Evolutionary conservation across 2,329 filamentous ascomycete species (phyloP).

Genomic region (Lasiodiplodia hormozganensis): DNA sequence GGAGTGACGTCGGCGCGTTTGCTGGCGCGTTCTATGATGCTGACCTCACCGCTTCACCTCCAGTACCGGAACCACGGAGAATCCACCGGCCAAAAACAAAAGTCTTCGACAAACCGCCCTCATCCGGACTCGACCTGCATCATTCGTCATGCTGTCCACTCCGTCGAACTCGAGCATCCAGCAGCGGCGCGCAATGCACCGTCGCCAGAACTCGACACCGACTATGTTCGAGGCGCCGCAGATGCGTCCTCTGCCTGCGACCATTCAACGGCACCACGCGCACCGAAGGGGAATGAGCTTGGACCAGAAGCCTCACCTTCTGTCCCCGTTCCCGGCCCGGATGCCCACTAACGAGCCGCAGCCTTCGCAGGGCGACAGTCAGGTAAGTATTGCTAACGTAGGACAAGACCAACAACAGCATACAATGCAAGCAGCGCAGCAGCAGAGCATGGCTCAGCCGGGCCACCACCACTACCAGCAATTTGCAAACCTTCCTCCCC

Average conservation of each 20-base stretch:
- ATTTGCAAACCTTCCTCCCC: constrained; percentile 34
- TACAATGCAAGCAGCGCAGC: constrained; percentile 87
- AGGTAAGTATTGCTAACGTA: constrained; percentile 65
- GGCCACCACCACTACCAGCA: constrained; percentile 60
- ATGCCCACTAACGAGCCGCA: constrained; percentile 35
- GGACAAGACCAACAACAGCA: constrained; percentile 70
- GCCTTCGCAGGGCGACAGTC: constrained; percentile 57
- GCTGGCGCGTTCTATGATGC: constrained; percentile 14
- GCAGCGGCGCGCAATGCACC: constrained; percentile 76
- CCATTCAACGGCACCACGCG: constrained; percentile 59
- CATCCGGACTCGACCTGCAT: constrained; percentile 74
- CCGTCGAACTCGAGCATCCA: constrained; percentile 74
- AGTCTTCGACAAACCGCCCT: constrained; percentile 34
- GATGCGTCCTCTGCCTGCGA: constrained; percentile 69
- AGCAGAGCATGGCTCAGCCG: constrained; percentile 84
- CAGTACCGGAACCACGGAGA: constrained; percentile 46
- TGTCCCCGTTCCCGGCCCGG: constrained; percentile 49
- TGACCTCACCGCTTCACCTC: constrained; percentile 34
- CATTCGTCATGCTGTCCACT: constrained; percentile 76
- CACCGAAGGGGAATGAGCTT: constrained; percentile 87
- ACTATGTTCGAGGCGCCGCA: constrained; percentile 77
- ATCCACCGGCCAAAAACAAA: constrained; percentile 16
- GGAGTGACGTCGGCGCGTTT: constrained; percentile 16
- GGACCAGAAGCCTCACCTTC: constrained; percentile 68
- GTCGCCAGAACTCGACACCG: constrained; percentile 87